These are phyloP conservation scores for Lizanozyma gosingica DNA, from an alignment of 1,139 yeast species.

Conservation along the genomic window DNA sequence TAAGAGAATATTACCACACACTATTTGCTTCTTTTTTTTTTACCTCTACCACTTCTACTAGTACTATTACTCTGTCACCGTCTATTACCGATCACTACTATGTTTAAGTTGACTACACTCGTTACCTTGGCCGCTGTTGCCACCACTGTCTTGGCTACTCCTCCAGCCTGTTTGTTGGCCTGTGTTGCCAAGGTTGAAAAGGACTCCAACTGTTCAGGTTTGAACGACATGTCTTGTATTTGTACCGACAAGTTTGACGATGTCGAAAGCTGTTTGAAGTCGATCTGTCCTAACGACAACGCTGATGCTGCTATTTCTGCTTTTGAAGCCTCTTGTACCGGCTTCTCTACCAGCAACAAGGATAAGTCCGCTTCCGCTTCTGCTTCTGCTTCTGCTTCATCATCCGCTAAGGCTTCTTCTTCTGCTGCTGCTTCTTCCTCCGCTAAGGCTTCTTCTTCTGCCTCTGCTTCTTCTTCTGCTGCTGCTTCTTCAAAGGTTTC, in stretches of 20 bases:
- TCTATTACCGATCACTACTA: too few species aligned
- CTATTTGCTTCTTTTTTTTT: too few species aligned
- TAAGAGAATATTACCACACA: too few species aligned
- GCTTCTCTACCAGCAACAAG: conserved; percentile 19
- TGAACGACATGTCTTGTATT: conserved; percentile 58
- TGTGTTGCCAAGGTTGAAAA: conserved; percentile 69
- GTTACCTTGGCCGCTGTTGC: conserved; percentile 44
- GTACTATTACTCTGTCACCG: too few species aligned
- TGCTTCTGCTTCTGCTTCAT: conserved; percentile 15
- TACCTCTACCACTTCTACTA: too few species aligned
- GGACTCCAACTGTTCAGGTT: conserved; percentile 44
- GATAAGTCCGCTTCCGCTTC: conserved; percentile 14
- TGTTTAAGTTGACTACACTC: conserved; percentile 33
- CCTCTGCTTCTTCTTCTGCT: conserved; percentile 20
- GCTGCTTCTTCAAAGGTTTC: conserved; percentile 16
- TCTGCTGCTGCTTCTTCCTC: conserved; percentile 21
- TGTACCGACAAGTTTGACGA: conserved; percentile 45
- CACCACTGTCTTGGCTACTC: conserved; percentile 52
- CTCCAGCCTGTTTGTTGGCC: conserved; percentile 86
- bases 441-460: conserved; percentile 17
- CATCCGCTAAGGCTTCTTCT: conserved; percentile 19
- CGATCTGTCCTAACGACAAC: conserved; percentile 56
- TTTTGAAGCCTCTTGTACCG: conserved; percentile 47
- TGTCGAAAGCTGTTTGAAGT: conserved; percentile 51
- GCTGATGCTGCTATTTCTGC: conserved; percentile 49